Evolutionary conservation across 345 rosid species (phyloP).

Genomic region (Camelina neglecta): DNA sequence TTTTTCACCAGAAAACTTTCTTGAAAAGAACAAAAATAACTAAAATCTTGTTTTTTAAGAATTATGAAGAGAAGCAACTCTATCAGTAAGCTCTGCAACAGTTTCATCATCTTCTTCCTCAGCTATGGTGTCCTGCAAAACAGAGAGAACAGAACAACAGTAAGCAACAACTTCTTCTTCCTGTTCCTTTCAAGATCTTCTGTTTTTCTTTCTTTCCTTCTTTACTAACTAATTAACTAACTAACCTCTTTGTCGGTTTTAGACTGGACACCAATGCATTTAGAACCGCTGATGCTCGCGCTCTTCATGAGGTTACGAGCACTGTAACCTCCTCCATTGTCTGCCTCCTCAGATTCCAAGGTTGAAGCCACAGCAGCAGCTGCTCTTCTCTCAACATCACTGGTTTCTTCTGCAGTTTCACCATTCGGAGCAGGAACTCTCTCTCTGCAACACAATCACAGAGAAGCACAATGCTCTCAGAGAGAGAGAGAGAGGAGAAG

Average conservation of each 20-base stretch:
- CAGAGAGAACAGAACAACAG: constrained; percentile 23
- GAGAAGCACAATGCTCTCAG: constrained; percentile 23
- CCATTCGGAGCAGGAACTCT: constrained; percentile 73
- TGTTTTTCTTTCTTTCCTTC: constrained; percentile 1
- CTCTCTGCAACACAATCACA: constrained; percentile 56
- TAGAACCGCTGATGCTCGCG: constrained; percentile 94
- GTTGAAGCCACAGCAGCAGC: constrained; percentile 56
- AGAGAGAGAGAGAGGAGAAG: not conserved
- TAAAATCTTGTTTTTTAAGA: constrained; percentile 11
- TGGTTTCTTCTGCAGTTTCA: constrained; percentile 46
- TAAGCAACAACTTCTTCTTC: constrained; percentile 16
- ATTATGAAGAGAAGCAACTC: constrained; percentile 43
- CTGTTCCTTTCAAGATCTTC: constrained; percentile 11
- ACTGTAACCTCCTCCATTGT: constrained; percentile 52
- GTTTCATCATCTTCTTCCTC: constrained; percentile 40
- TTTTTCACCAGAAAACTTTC: constrained; percentile 31
- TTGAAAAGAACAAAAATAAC: constrained; percentile 2
- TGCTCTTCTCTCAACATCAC: constrained; percentile 56
- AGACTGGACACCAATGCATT: constrained; percentile 67
- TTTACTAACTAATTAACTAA: constrained; percentile 8
- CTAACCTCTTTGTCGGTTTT: constrained; percentile 60
- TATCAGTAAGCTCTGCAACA: constrained; percentile 37
- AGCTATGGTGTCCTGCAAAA: constrained; percentile 43
- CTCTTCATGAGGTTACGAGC: constrained; percentile 86
- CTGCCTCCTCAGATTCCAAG: constrained; percentile 55